phyloP scores from a whole-genome alignment of 352 stramenopile species.

The Pythium chondricola region DNA sequence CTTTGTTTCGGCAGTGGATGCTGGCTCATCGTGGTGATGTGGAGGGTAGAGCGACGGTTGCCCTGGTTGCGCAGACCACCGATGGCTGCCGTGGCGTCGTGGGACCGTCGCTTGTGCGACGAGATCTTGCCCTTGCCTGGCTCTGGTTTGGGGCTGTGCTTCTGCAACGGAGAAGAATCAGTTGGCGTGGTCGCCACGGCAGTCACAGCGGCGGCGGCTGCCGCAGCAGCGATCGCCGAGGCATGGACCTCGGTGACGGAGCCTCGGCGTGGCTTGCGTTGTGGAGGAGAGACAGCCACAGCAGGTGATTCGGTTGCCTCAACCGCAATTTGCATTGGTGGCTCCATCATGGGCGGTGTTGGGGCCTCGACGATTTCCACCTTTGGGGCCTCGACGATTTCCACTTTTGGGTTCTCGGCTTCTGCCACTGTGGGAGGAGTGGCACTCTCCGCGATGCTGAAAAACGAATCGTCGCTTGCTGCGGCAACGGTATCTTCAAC shows the following conservation, averaged over 20 bases:
- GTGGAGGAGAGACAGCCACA: too few species aligned
- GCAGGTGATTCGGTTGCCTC: too few species aligned
- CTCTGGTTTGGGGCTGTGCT: constrained; percentile 1
- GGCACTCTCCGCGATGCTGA: too few species aligned
- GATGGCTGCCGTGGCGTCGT: not conserved
- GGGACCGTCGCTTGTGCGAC: constrained; percentile 12
- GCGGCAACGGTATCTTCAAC: not conserved
- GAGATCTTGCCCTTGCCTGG: not conserved
- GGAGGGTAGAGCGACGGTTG: not conserved
- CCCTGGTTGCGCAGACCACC: not conserved
- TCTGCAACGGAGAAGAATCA: not conserved
- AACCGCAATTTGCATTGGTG: too few species aligned
- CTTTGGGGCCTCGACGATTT: too few species aligned
- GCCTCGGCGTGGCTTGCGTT: not conserved
- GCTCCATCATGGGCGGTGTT: too few species aligned
- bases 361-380: too few species aligned
- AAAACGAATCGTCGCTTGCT: not conserved
- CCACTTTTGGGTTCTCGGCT: not conserved
- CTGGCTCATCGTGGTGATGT: too few species aligned
- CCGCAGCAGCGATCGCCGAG: constrained; percentile 10
- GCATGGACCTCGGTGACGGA: constrained; percentile 4
- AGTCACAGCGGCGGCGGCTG: constrained; percentile 12
- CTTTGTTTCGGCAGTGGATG: too few species aligned
- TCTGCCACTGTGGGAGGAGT: not conserved
- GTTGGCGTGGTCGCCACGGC: not conserved